These are phyloP conservation scores for Aureobasidium sp. DNA, from an alignment of 2,329 filamentous ascomycete genomes.

Conservation along the genomic window DNA sequence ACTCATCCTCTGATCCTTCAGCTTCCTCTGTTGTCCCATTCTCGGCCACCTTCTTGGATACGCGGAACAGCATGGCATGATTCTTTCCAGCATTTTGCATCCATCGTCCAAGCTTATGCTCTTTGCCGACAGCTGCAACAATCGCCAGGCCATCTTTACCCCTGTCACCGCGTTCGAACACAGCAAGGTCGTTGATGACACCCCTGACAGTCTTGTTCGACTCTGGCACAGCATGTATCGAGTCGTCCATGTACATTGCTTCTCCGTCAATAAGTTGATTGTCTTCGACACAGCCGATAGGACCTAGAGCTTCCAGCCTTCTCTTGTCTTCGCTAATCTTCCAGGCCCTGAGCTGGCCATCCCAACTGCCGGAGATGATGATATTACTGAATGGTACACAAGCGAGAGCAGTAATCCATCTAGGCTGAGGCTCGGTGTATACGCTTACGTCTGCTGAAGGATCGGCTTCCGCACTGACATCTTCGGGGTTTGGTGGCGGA, in stretches of 20 bases:
- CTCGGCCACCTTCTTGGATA: slow-evolving; percentile 42
- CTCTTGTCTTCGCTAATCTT: slow-evolving; percentile 75
- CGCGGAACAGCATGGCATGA: slow-evolving; percentile 80
- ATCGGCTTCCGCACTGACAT: slow-evolving; percentile 65
- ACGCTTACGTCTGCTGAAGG: slow-evolving; percentile 43
- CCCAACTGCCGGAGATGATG: slow-evolving; percentile 89
- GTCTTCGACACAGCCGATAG: slow-evolving; percentile 47
- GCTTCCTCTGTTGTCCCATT: not conserved
- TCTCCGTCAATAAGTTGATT: slow-evolving; percentile 19
- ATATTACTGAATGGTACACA: slow-evolving; percentile 86
- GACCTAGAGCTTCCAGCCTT: slow-evolving; percentile 64
- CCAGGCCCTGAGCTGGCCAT: slow-evolving; percentile 82
- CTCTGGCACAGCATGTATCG: slow-evolving; percentile 13
- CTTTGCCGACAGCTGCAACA: slow-evolving; percentile 77
- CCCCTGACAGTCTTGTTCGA: slow-evolving; percentile 50
- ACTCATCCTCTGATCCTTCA: slow-evolving; percentile 2
- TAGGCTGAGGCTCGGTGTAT: slow-evolving; percentile 49
- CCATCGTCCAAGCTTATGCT: slow-evolving; percentile 82
- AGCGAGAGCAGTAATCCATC: slow-evolving; percentile 84
- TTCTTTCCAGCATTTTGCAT: slow-evolving; percentile 63
- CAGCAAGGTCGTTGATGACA: slow-evolving; percentile 78
- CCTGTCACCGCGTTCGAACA: slow-evolving; percentile 76
- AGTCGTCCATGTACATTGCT: slow-evolving; percentile 11
- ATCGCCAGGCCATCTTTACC: slow-evolving; percentile 70
- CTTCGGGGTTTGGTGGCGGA: slow-evolving; percentile 56